Evolutionary conservation across 441 rosid genomes (phyloP).

Genomic region (Theobroma grandiflorum): DNA sequence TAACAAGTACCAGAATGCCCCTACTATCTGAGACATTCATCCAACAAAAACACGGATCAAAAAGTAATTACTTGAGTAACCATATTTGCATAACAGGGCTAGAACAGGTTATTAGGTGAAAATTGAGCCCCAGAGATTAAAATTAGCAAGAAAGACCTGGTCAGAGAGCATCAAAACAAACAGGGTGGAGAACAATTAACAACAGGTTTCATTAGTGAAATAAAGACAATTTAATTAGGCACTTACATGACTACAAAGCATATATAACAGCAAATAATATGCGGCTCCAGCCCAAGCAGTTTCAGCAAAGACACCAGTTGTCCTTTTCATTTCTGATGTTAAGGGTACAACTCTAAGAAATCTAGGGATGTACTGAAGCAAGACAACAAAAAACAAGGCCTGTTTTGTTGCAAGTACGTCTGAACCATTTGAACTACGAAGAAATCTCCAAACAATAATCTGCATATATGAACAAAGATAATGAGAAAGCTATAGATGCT

Average conservation of each 20-base stretch:
- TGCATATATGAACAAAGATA: slow-evolving; percentile 38
- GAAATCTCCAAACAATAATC: slow-evolving; percentile 92
- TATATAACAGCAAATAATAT: slow-evolving; percentile 85
- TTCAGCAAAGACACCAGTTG: slow-evolving; percentile 96
- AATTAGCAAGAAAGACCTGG: slow-evolving; percentile 13
- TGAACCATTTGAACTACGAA: slow-evolving; percentile 71
- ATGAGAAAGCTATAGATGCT: slow-evolving; percentile 21
- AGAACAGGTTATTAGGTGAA: background rate
- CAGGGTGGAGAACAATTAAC: slow-evolving; percentile 5
- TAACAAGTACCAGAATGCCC: slow-evolving; percentile 93
- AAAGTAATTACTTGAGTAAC: background rate
- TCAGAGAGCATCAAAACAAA: slow-evolving; percentile 18
- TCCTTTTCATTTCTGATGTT: slow-evolving; percentile 91
- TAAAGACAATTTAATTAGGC: slow-evolving; percentile 25
- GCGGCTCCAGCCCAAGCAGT: slow-evolving; percentile 99
- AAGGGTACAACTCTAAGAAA: slow-evolving; percentile 75
- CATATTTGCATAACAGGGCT: background rate
- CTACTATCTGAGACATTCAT: slow-evolving; percentile 73
- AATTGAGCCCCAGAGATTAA: background rate
- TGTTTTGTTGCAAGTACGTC: slow-evolving; percentile 80
- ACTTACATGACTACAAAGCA: slow-evolving; percentile 99
- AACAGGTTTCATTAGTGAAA: background rate
- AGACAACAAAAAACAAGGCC: slow-evolving; percentile 70
- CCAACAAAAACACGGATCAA: slow-evolving; percentile 25
- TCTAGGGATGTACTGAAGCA: slow-evolving; percentile 85